Base-by-base conservation (phyloP, 495 filamentous ascomycete genomes). In the Staphylotrichum longicolle region DNA sequence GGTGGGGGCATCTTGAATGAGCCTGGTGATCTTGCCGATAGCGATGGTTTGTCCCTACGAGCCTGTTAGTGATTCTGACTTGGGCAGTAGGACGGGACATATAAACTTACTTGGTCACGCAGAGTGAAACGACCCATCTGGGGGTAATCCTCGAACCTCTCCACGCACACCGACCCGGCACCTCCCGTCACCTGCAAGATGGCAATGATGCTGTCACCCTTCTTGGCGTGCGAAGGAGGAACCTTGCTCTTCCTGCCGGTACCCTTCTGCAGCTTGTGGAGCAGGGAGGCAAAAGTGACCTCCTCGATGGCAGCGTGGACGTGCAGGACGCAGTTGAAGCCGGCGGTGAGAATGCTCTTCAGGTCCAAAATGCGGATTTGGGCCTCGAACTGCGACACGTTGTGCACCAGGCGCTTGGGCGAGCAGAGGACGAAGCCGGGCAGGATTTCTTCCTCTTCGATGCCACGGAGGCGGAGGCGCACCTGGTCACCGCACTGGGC, bases 401-500 rank as follows among this genome's bases (percentile, higher is more conserved):
- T 93, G 74, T 98, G 88, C 5, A 98, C 95, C 7, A 91, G 86
- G 60, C 93, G 88, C 78, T 92, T 93, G 12, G 89, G 86, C 20
- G 91, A 93, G 79, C 94, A 96, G 14, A 98, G 85, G 39, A 98
- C 94, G 76, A 96, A 99, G 33, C 94, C 94, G 12, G 93, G 92
- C 60, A 91, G 78, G 68, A 99, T 90, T 64, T 98, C 94, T 78
- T 99, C 94, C 77, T 99, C 94, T 77, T 99, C 94, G 39, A 95
- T 87, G 65, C 95, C 94, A 58, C 93, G 86, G 60, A 98, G 85
- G 63, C 94, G 91, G 63, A 97, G 73, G 20, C 94, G 91, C 50
- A 98, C 88, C 77, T 99, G 94, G 71, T 99, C 94, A 76, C 94
- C 94, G 68, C 91, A 96, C 62, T 88, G 89, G 30, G 87, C 92